Base-by-base conservation (phyloP, 1,284 basidiomycete genomes). In the Peniophora sp. region DNA sequence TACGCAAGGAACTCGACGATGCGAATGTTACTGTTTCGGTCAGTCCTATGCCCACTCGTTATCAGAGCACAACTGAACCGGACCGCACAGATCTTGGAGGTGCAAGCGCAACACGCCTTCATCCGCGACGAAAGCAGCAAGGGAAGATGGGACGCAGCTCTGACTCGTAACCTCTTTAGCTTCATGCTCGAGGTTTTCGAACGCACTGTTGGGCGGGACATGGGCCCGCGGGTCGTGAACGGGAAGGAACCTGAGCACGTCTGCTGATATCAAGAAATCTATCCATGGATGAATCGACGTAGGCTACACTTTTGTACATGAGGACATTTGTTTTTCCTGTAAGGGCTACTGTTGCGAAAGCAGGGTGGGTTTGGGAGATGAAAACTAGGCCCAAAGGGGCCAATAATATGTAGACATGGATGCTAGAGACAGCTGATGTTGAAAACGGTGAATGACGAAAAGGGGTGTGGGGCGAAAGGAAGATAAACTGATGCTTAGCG, bases 151-250 rank as follows among this genome's bases (percentile, higher is more conserved):
- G 93, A 97, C 63, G 91, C 92, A 9, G 92, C 92, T 0, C 71
- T 96, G 47, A 89, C 91, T 0, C 75, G 83, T 44, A 85, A 85
- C 11, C 64, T 93, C 50, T 94, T 96, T 64, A 72, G 72, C 2
- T 88, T 89, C 66, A 88, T 96, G 89, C 76, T 96, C 75, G 93
- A 97, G 63, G 81, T 92, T n/a, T 96, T 96, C 61, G 90, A 89
- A 55, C 77, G 93, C 54, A 91, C 87, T 0, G 81, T 92, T 6
- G 90, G 78, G 1, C 73, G 90, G 50, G 92, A 96, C 58, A 69
- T 97, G 3, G 93, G 93, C 0, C 81, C 83, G 2, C 74, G 71
- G 43, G 69, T 73, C 1, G 70, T 70, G 12, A 62, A 64, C 14
- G 66, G 62, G 22, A 67, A 59, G 19, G 70, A 79, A 56, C 65